Conservation (phyloP, 805 yeast genomes). For the Jamesozyma lodderae region DNA sequence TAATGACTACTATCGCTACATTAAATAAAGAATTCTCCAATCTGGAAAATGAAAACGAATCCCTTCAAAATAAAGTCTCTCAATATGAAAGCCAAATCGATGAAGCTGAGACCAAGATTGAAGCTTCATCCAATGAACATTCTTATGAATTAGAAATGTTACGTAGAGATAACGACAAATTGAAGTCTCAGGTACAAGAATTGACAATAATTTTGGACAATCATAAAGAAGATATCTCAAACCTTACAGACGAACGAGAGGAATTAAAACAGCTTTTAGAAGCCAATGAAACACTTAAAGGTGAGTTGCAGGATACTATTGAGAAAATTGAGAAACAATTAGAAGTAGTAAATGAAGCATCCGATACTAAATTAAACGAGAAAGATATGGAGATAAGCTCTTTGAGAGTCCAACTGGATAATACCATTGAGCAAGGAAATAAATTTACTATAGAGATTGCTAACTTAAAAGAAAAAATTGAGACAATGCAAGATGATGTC, state of each 20-base stretch:
- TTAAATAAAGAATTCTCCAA: constrained; percentile 37
- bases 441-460: constrained; percentile 12
- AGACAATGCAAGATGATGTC: constrained; percentile 14
- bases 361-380: constrained; percentile 17
- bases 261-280: constrained; percentile 28
- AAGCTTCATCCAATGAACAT: constrained; percentile 32
- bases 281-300: constrained; percentile 22
- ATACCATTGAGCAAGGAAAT: constrained; percentile 12
- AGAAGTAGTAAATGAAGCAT: constrained; percentile 8
- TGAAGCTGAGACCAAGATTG: constrained; percentile 32
- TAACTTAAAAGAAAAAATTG: constrained; percentile 19
- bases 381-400: constrained; percentile 21
- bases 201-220: constrained; percentile 32
- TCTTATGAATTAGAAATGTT: constrained; percentile 26
- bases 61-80: constrained; percentile 48
- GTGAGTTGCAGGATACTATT: constrained; percentile 29
- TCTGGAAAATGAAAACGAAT: constrained; percentile 43
- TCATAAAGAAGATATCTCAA: constrained; percentile 24
- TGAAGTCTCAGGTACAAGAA: constrained; percentile 30
- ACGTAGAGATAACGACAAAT: constrained; percentile 13
- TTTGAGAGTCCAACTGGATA: constrained; percentile 23
- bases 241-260: constrained; percentile 31
- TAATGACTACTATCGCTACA: constrained; percentile 27
- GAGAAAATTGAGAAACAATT: constrained; percentile 4
- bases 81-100: constrained; percentile 35